Percentiles rank a stretch among this genome's conserved stretches.
These are phyloP conservation scores for Candida anutae DNA, from an alignment of 1,139 yeast species.

Conservation along the genomic window DNA sequence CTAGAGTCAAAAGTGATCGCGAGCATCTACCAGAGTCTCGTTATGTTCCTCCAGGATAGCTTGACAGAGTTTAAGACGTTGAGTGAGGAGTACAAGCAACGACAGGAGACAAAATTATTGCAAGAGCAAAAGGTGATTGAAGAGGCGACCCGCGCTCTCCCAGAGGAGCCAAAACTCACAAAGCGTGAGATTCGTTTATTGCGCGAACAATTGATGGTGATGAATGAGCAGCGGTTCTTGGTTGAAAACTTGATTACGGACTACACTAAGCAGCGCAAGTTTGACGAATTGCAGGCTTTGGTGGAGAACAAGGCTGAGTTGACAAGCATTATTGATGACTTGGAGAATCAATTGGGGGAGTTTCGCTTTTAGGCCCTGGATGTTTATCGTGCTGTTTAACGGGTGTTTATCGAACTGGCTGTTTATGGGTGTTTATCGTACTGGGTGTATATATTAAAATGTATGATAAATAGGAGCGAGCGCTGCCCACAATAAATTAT, in stretches of 20 bases:
- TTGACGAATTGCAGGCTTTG: slow-evolving; percentile 67
- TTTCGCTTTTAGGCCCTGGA: slow-evolving; percentile 53
- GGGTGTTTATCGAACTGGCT: too few species aligned
- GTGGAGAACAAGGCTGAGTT: slow-evolving; percentile 56
- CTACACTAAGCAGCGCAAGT: slow-evolving; percentile 59
- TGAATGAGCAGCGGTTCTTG: slow-evolving; percentile 74
- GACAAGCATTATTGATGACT: slow-evolving; percentile 37
- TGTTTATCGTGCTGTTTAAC: too few species aligned
- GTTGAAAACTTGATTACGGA: slow-evolving; percentile 56
- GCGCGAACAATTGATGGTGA: slow-evolving; percentile 75
- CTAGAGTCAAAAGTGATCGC: slow-evolving; percentile 19
- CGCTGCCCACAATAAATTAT: too few species aligned
- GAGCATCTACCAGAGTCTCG: slow-evolving; percentile 28
- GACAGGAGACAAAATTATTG: slow-evolving; percentile 10
- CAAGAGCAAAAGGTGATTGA: slow-evolving; percentile 1
- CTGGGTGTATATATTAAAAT: too few species aligned
- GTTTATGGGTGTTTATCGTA: too few species aligned
- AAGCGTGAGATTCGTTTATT: slow-evolving; percentile 49
- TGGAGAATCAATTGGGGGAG: slow-evolving; percentile 56
- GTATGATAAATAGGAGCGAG: too few species aligned
- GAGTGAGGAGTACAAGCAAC: slow-evolving; percentile 18
- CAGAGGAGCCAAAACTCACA: slow-evolving; percentile 22
- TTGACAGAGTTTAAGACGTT: slow-evolving; percentile 22
- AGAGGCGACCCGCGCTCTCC: slow-evolving; percentile 1
- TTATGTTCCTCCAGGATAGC: slow-evolving; percentile 28